Percentiles rank a stretch among this genome's conserved stretches.
These are phyloP conservation scores for Citrus reticulata DNA, from an alignment of 345 rosid genomes.

Conservation along the genomic window DNA sequence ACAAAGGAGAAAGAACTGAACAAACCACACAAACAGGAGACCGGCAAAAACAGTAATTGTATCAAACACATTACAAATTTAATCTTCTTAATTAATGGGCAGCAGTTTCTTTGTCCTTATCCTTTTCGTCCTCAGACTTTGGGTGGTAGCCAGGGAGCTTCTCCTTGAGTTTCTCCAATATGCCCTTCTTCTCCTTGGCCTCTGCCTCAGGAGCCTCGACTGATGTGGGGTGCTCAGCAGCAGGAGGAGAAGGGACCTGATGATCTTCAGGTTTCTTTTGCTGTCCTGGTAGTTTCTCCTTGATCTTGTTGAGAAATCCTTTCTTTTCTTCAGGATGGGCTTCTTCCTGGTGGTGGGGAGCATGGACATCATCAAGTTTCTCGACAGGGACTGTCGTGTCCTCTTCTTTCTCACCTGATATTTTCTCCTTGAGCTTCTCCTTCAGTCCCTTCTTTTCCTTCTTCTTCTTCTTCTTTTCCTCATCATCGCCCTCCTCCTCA, in stretches of 20 bases:
- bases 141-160: slow-evolving; percentile 83
- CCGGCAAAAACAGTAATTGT: background rate
- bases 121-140: slow-evolving; percentile 44
- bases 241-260: slow-evolving; percentile 10
- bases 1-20: background rate
- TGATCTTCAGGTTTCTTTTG: slow-evolving; percentile 18
- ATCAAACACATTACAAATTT: background rate
- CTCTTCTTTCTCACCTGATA: slow-evolving; percentile 33
- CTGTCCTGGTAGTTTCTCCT: slow-evolving; percentile 13
- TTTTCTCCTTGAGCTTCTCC: slow-evolving; percentile 47
- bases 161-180: slow-evolving; percentile 86
- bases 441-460: slow-evolving; percentile 55
- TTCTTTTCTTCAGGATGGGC: slow-evolving; percentile 54
- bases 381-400: slow-evolving; percentile 38
- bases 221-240: background rate
- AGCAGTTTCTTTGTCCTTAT: slow-evolving; percentile 30
- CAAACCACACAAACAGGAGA: slow-evolving; percentile 2
- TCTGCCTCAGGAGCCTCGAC: slow-evolving; percentile 19
- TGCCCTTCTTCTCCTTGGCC: slow-evolving; percentile 67
- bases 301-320: slow-evolving; percentile 6
- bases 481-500: slow-evolving; percentile 70
- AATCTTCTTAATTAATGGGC: slow-evolving; percentile 10
- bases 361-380: background rate
- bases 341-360: background rate
- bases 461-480: slow-evolving; percentile 56